These are phyloP conservation scores for Mollisia scopiformis DNA, from an alignment of 2,329 filamentous ascomycete species.

Conservation along the genomic window DNA sequence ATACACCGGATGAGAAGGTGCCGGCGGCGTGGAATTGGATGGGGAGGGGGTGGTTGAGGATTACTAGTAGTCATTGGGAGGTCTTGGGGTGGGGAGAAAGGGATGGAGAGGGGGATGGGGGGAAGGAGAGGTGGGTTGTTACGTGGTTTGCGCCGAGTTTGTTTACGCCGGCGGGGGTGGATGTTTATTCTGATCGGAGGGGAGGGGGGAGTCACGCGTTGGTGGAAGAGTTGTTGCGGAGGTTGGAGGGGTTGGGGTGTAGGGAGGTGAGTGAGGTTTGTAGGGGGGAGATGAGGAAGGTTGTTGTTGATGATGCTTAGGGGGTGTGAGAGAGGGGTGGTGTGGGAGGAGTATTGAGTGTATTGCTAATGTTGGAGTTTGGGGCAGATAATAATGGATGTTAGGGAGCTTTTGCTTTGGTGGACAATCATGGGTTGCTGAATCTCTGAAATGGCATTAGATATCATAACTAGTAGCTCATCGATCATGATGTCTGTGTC, in stretches of 20 bases:
- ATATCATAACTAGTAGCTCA: neutral
- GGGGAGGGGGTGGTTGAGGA: slow-evolving; percentile 73
- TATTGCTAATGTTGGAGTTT: neutral
- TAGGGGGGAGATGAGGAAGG: slow-evolving; percentile 51
- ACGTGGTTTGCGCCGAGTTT: slow-evolving; percentile 84
- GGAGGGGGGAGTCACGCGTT: slow-evolving; percentile 63
- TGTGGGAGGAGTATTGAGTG: neutral
- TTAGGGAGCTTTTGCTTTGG: neutral
- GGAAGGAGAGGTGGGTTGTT: slow-evolving; percentile 67
- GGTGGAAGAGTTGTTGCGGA: slow-evolving; percentile 57
- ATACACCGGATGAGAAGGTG: slow-evolving; percentile 49
- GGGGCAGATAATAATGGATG: neutral
- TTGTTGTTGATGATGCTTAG: slow-evolving; percentile 33
- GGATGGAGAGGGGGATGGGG: slow-evolving; percentile 46
- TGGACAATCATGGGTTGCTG: neutral
- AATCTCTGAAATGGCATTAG: neutral
- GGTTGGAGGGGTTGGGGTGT: slow-evolving; percentile 53
- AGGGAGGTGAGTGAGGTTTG: slow-evolving; percentile 56
- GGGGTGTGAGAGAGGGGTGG: neutral
- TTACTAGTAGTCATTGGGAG: slow-evolving; percentile 80
- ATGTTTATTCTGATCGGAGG: slow-evolving; percentile 70
- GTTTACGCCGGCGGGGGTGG: slow-evolving; percentile 81
- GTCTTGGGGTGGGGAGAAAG: slow-evolving; percentile 66
- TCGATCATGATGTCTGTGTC: slow-evolving; percentile 30
- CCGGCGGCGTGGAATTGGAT: slow-evolving; percentile 71